Evolutionary conservation across 2,329 filamentous ascomycete species (phyloP), one percentile per base, ranked within the genome.

Genomic region (Fusarium chuoi): DNA sequence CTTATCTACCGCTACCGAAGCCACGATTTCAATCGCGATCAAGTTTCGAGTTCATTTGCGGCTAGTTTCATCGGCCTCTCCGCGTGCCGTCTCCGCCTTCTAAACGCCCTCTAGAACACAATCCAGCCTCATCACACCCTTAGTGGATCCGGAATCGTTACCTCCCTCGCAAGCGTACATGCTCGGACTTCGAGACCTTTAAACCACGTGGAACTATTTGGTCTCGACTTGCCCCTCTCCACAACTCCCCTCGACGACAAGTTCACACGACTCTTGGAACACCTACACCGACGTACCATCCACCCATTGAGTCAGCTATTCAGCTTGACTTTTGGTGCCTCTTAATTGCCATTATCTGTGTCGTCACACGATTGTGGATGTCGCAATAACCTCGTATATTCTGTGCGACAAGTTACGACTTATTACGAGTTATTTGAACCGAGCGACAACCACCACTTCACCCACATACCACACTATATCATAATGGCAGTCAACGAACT

Each of bases 401-500:
- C 41, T n/a, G 22, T 54, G 70, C 60, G 71, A 70, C 60, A 67
- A 65, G 58, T 58, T 45, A 70, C 70, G 44, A 74, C 45, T 33
- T 30, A 18, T 49, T 60, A 35, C 24, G 14, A 46, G 62, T 33
- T 33, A 20, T 36, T 52, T 52, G 33, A 46, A 17, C n/a, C 24
- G 36, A 57, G 15, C 42, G 33, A 35, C 48, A 45, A 51, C 41
- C 24, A 54, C 17, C 28, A 7, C 33, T 30, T 51, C 35, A 39
- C 14, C 11, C 24, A 45, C 30, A 44, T 55, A 73, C 42, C 46
- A 45, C 39, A 70, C 20, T 30, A 62, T 38, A 68, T 14, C 33
- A 62, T 24, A 44, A 78, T 78, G 77, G 68, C 77, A 57, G 74
- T 76, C 51, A 72, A 77, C 71, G 79, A 79, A 36, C 48, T 59